Evolutionary conservation across 1,284 basidiomycete species (phyloP), one percentile per base, ranked within the genome.

Genomic region (Malassezia yamatoensis): DNA sequence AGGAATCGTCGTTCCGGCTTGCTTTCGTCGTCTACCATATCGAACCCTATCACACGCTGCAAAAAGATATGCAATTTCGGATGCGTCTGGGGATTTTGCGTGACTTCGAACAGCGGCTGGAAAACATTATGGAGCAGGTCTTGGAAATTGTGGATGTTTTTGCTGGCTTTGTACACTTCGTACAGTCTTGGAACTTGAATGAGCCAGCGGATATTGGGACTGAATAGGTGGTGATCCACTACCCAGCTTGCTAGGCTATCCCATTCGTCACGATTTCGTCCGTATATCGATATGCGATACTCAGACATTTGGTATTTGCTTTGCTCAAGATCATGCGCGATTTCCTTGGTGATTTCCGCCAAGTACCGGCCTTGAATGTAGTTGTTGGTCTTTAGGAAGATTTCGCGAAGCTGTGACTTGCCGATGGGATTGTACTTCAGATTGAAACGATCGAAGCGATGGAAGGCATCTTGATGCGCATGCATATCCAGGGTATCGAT

Each of bases 401-500:
- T 98, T 76, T 98, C 94, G 52, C 94, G 80, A 61, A 99, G 78
- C 54, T 94, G 81, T 16, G 89, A 93, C 76, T 96, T 91, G 55
- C 94, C 93, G 60, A 94, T 88, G 0, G 88, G 88, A 67, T 91
- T 91, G 73, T 91, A 91, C 77, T 75, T 75, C n/a, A 74, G 62
- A 54, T 76, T 76, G 61, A 76, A 76, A 49, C 74, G 75, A 79
- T 96, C 94, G 71, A 96, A 98, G 16, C 94, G 84, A 76, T 98
- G 93, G 80, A 96, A 96, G 7, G 90, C 86, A 68, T 93, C 90
- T 64, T 89, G 86, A 76, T 98, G 93, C 0, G 94, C 94, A 64
- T 98, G 94, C 94, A 96, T 98, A 73, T 98, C 94, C 45, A 99
- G 82, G 5, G 94, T 98, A 74, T 99, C 94, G 72, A 99, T 98